phyloP scores from a whole-genome alignment of 2,329 filamentous ascomycete genomes.

The Eurotiales sp. region DNA sequence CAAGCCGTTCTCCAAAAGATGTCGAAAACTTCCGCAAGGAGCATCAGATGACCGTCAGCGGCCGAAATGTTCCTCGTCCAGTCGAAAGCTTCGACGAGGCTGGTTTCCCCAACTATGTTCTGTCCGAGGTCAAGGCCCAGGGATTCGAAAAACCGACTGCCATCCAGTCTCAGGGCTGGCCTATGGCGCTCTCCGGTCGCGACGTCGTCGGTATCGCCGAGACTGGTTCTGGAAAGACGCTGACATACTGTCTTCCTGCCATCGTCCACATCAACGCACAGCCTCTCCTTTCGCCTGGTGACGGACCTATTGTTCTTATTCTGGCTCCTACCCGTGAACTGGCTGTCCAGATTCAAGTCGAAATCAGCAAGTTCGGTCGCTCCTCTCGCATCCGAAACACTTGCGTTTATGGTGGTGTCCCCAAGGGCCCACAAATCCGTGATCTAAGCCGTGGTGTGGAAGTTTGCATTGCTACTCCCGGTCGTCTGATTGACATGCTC shows the following conservation, averaged over 20 bases:
- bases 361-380: constrained; percentile 98
- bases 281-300: constrained; percentile 88
- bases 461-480: constrained; percentile 96
- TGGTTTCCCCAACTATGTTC: constrained; percentile 93
- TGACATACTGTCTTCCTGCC: constrained; percentile 95
- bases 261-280: constrained; percentile 99
- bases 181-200: constrained; percentile 95
- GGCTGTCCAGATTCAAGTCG: constrained; percentile 96
- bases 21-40: constrained; percentile 84
- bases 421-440: constrained; percentile 94
- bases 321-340: constrained; percentile 96
- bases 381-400: constrained; percentile 98
- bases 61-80: constrained; percentile 79
- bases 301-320: constrained; percentile 94
- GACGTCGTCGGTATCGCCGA: constrained; percentile 99
- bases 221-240: constrained; percentile 97
- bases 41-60: constrained; percentile 78
- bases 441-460: constrained; percentile 93
- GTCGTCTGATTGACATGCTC: constrained; percentile 97
- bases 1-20: constrained; percentile 68
- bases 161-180: constrained; percentile 98
- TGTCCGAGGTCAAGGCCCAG: constrained; percentile 97
- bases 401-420: constrained; percentile 98
- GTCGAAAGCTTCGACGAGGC: constrained; percentile 98
- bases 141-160: constrained; percentile 90